These are phyloP conservation scores for Aristolochia californica DNA, from an alignment of 164 flowering plant genomes.

Conservation along the genomic window DNA sequence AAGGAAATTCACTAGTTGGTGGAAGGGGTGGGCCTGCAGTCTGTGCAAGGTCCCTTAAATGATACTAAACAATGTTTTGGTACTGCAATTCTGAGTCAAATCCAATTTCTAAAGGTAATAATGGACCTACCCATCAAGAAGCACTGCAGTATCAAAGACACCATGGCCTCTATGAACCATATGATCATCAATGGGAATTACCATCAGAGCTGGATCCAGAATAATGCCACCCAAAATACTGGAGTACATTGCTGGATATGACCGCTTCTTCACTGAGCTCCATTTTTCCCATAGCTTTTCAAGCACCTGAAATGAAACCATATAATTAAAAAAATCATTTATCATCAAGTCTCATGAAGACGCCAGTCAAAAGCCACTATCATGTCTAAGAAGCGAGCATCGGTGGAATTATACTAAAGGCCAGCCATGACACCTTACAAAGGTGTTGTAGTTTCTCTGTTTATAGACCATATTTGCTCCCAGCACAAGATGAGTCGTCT, in stretches of 20 bases:
- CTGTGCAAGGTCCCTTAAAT: too few species aligned
- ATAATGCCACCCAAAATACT: conserved; percentile 70
- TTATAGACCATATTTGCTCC: too few species aligned
- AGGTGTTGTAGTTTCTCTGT: too few species aligned
- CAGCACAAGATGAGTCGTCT: too few species aligned
- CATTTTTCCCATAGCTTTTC: conserved; percentile 57
- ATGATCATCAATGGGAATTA: conserved; percentile 89
- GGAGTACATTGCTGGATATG: conserved; percentile 86
- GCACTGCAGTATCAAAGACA: conserved; percentile 77
- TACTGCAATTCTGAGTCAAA: not conserved
- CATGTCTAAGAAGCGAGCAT: not conserved
- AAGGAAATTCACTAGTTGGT: not conserved
- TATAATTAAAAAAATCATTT: not conserved
- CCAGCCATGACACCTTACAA: too few species aligned
- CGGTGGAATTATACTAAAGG: too few species aligned
- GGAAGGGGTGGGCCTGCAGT: too few species aligned
- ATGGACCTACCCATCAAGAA: conserved; percentile 52
- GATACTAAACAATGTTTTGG: not conserved
- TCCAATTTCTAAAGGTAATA: not conserved
- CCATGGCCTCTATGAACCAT: conserved; percentile 98
- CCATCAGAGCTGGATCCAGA: conserved; percentile 82
- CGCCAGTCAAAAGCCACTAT: not conserved
- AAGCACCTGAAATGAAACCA: conserved; percentile 38
- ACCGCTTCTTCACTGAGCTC: conserved; percentile 40
- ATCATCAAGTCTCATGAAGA: not conserved